phyloP scores from a whole-genome alignment of 2,329 filamentous ascomycete genomes.

The Aspergillus cejpii region DNA sequence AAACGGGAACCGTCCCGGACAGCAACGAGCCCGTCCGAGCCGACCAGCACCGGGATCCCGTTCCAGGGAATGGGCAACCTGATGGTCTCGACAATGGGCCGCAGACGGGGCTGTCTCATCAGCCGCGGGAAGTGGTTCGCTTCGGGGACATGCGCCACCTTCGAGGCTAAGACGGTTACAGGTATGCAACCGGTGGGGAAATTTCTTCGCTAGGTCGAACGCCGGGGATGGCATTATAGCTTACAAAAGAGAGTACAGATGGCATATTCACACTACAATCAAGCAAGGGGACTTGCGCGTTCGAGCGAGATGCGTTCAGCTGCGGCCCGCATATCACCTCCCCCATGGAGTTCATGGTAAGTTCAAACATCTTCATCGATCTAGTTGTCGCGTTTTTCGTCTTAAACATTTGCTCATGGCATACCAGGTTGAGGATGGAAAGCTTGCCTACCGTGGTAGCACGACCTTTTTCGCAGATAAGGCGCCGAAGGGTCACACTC shows the following conservation, averaged over 20 bases:
- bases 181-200: constrained; percentile 18
- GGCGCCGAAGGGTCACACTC: constrained; percentile 30
- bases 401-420: neutral
- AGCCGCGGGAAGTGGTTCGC: constrained; percentile 61
- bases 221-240: too few species aligned
- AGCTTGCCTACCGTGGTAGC: constrained; percentile 29
- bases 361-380: neutral
- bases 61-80: constrained; percentile 57
- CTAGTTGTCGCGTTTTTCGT: neutral
- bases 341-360: constrained; percentile 30
- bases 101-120: constrained; percentile 57
- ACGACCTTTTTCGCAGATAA: constrained; percentile 37
- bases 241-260: constrained; percentile 20
- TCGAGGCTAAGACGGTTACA: constrained; percentile 23
- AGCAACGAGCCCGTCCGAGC: constrained; percentile 25
- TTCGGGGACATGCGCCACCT: constrained; percentile 61
- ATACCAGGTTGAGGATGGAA: constrained; percentile 28
- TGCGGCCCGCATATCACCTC: constrained; percentile 42
- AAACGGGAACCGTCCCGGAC: constrained; percentile 33
- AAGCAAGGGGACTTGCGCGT: constrained; percentile 54
- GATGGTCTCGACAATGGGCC: constrained; percentile 43
- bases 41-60: constrained; percentile 32
- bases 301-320: constrained; percentile 48
- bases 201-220: too few species aligned
- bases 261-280: constrained; percentile 50